phyloP scores from a whole-genome alignment of 2,329 filamentous ascomycete genomes.

The Fusarium tjaetaba region DNA sequence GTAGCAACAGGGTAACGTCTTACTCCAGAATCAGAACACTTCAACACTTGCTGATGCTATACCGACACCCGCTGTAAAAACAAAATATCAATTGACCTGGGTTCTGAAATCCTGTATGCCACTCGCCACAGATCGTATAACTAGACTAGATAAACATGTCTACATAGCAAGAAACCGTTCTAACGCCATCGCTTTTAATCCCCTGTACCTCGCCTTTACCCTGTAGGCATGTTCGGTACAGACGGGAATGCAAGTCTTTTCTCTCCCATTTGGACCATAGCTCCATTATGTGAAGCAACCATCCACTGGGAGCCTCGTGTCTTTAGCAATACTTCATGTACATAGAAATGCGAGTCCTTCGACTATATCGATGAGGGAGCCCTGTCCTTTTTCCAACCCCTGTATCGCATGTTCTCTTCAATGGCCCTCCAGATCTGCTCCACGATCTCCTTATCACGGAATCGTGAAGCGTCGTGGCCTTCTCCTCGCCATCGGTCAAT shows the following conservation, averaged over 20 bases:
- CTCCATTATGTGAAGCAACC: conserved; percentile 5
- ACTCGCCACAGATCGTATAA: conserved; percentile 7
- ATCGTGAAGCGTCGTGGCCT: conserved; percentile 66
- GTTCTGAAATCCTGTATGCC: conserved; percentile 13
- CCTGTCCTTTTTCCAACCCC: conserved; percentile 82
- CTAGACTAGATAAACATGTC: conserved; percentile 23
- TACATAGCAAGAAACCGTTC: conserved; percentile 39
- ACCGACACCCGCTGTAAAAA: neutral
- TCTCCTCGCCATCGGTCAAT: conserved; percentile 84
- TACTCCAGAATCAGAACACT: neutral
- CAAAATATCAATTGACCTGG: conserved; percentile 25
- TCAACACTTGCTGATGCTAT: neutral
- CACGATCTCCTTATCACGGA: conserved; percentile 91
- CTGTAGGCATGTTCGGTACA: conserved; percentile 26
- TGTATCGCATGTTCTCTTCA: conserved; percentile 85
- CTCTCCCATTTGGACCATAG: conserved; percentile 1
- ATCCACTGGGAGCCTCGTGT: neutral
- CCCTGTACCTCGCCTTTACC: conserved; percentile 28
- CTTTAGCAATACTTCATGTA: conserved; percentile 2
- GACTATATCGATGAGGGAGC: conserved; percentile 65
- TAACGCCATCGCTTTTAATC: conserved; percentile 46
- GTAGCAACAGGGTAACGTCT: neutral
- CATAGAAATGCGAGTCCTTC: neutral
- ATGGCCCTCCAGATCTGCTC: conserved; percentile 92
- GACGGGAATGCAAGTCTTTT: conserved; percentile 12